Base-by-base conservation (phyloP, 148 eudicot genomes). In the Rhododendron molle region DNA sequence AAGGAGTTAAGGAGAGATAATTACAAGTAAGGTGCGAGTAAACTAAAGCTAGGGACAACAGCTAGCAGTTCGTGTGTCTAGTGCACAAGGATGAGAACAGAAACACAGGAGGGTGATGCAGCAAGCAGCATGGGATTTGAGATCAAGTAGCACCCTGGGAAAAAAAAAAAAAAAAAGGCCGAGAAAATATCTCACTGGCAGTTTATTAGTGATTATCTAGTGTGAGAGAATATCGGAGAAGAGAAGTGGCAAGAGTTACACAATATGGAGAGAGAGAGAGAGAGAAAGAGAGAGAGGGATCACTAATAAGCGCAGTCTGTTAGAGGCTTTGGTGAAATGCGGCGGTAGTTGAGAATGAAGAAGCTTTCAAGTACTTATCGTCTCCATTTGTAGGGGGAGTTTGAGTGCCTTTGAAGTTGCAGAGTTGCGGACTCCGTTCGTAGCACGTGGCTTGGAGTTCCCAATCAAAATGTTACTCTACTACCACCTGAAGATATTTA, bases 191-290 rank as follows among this genome's bases (percentile, higher is more conserved):
- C 83, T 80, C 67, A 80, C 40, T 23, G 28, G 40, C 10, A 47
- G 82, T 80, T 49, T 2, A 74, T 74, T 16, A 15, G 28, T 74
- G 43, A 74, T 74, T 74, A 36, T 74, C 44, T 32, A 15, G 40
- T 26, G 15, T 71, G 76, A 52, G n/a, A 10, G 28, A 8, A 23
- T 62, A 62, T 8, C 60, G 23, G 6, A 13, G 54, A 47, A 2
- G 67, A 60, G 26, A 62, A 62, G 71, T 9, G 13, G 13, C 30
- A 62, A 18, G 23, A 54, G 20, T 54, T 1, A 15, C 60, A 54
- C 26, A 60, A 23, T n/a, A 62, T 23, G n/a, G 71, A 81, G 44
- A 81, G 69, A 34, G 69, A 81, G 83, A 81, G 49, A 40, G 49
- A 38, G 80, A 77, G 60, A 11, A 20, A 20, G 49, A 40, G 49